A percentile compares a stretch with the other conserved stretches of the same genome.
These are phyloP conservation scores for Salix caprea DNA, from an alignment of 345 rosid genomes.

Conservation along the genomic window DNA sequence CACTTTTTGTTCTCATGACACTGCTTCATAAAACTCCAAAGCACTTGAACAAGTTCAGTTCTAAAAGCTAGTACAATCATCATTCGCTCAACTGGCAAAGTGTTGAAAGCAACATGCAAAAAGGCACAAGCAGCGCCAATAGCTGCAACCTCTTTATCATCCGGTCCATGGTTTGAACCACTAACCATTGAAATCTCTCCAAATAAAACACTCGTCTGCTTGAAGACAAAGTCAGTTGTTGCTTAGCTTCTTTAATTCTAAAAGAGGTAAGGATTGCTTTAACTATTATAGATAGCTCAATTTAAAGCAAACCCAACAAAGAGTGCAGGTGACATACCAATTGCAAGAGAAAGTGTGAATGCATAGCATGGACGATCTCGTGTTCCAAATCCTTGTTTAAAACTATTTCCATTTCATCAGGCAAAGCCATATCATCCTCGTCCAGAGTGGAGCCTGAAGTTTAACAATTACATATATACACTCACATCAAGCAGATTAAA, in stretches of 20 bases:
- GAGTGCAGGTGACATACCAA: conserved; percentile 51
- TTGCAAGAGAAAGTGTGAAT: conserved; percentile 83
- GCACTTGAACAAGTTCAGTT: conserved; percentile 84
- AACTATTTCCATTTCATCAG: conserved; percentile 53
- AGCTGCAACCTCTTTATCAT: conserved; percentile 67
- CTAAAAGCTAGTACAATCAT: conserved; percentile 91
- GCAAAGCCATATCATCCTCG: conserved; percentile 61
- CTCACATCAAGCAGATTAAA: conserved; percentile 14
- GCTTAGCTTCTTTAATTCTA: neutral
- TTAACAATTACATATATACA: conserved; percentile 1
- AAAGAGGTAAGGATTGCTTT: conserved; percentile 7
- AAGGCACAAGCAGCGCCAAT: conserved; percentile 93
- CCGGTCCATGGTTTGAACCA: conserved; percentile 37
- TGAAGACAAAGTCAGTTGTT: conserved; percentile 19
- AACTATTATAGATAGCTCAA: conserved; percentile 14
- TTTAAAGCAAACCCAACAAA: neutral
- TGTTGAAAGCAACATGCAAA: conserved; percentile 72
- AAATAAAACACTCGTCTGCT: conserved; percentile 79
- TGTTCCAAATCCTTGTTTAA: conserved; percentile 56
- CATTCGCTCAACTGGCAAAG: conserved; percentile 71
- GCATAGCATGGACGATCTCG: conserved; percentile 72
- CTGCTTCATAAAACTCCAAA: conserved; percentile 87
- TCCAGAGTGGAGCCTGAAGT: conserved; percentile 49
- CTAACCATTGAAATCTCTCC: conserved; percentile 36
- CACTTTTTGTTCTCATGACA: conserved; percentile 86